phyloP scores from a whole-genome alignment of 2,329 filamentous ascomycete genomes.

The Penicillium sp. region DNA sequence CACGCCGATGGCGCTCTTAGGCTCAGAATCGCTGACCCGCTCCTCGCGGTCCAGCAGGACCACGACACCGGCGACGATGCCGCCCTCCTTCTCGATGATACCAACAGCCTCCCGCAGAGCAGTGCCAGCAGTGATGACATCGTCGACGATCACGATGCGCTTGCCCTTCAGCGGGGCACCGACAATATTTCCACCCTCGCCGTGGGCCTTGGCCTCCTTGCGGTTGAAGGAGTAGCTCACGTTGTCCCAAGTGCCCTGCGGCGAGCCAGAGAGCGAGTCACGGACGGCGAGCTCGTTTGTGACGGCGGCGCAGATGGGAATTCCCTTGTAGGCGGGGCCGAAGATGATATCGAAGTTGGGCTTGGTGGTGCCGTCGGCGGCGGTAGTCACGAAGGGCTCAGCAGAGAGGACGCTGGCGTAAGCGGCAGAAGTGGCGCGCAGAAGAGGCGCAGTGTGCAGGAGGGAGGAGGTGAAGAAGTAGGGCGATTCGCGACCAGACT shows the following conservation, averaged over 20 bases:
- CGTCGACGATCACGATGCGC: slow-evolving; percentile 87
- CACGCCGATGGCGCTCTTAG: slow-evolving; percentile 80
- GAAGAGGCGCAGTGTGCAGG: slow-evolving; percentile 79
- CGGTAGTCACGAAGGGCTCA: slow-evolving; percentile 48
- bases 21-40: slow-evolving; percentile 64
- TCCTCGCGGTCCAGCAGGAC: slow-evolving; percentile 79
- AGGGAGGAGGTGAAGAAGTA: slow-evolving; percentile 98
- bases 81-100: slow-evolving; percentile 85
- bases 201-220: slow-evolving; percentile 95
- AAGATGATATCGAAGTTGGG: slow-evolving; percentile 82
- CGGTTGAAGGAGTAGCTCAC: slow-evolving; percentile 90
- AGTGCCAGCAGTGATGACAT: slow-evolving; percentile 94
- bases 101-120: slow-evolving; percentile 90
- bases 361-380: slow-evolving; percentile 38
- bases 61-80: slow-evolving; percentile 81
- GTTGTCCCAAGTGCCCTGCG: slow-evolving; percentile 63
- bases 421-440: slow-evolving; percentile 76
- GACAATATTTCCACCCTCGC: slow-evolving; percentile 91
- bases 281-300: slow-evolving; percentile 74
- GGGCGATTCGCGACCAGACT: slow-evolving; percentile 85
- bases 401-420: slow-evolving; percentile 68
- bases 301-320: slow-evolving; percentile 81
- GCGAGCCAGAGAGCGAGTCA: slow-evolving; percentile 48
- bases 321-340: slow-evolving; percentile 95
- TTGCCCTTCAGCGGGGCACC: slow-evolving; percentile 84